Base-by-base conservation (phyloP, 768 basidiomycete species). In the Mycena alexandri region DNA sequence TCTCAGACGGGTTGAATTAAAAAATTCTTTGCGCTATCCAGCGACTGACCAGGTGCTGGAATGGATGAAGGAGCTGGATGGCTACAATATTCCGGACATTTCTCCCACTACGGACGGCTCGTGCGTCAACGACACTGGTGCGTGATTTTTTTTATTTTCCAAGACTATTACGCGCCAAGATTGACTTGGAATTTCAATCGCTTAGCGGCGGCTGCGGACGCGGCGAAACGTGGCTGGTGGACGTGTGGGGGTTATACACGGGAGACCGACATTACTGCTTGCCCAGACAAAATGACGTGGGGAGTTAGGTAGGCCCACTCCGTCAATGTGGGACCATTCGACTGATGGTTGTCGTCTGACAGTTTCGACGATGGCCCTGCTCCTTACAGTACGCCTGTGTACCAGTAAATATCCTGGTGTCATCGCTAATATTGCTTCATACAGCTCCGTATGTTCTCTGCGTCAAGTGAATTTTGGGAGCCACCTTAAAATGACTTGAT, bases 351-450 rank as follows among this genome's bases (percentile, higher is more conserved):
- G 38, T 16, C 21, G 21, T 33, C 53, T 65, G 29, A 50, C 70
- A 89, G 89, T 76, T 93, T 91, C 74, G 94, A 95, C 74, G 96
- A 98, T 73, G 96, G 96, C 29, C 97, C 96, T 42, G 88, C 87
- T 60, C 85, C 83, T 19, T 94, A 92, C 78, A 98, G 90, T 91
- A 74, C 80, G 91, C 86, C 19, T 50, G 17, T 7, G n/a, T 50
- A 43, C 41, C 16, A 13, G 43, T 14, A 34, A 29, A 6, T 29
- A 42, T 10, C n/a, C 44, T 38, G 51, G 29, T 46, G 5, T n/a
- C 33, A 12, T 8, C 19, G 19, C 65, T 68, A n/a, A 54, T 44
- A 43, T 58, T 24, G 16, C 61, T 68, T 59, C 47, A 11, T 19
- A 36, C 34, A 77, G 76, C 74, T 52, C 75, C 72, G 75, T 77